These are phyloP conservation scores for Zymoseptoria brevis DNA, from an alignment of 2,329 filamentous ascomycete genomes.

Conservation along the genomic window DNA sequence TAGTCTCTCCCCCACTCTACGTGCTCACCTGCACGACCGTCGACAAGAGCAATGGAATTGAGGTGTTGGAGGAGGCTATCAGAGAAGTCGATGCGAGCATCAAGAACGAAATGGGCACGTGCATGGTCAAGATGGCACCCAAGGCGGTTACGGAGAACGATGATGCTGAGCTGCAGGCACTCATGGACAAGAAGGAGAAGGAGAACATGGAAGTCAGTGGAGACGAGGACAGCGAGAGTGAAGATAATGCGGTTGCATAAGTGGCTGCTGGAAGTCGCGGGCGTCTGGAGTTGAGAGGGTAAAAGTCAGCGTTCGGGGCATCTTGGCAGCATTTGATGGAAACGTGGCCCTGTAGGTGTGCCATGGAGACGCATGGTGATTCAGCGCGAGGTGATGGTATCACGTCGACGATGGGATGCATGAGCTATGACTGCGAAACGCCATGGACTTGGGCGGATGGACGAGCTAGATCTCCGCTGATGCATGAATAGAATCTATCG, in stretches of 20 bases:
- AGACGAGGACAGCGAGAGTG: slow-evolving; percentile 92
- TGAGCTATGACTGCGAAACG: not conserved
- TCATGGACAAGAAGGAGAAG: slow-evolving; percentile 98
- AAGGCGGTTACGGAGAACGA: slow-evolving; percentile 99
- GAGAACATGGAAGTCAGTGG: slow-evolving; percentile 98
- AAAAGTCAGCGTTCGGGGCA: not conserved
- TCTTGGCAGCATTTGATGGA: not conserved
- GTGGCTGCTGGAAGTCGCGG: slow-evolving; percentile 8
- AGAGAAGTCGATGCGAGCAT: slow-evolving; percentile 78
- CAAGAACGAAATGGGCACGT: slow-evolving; percentile 59
- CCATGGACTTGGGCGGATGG: not conserved
- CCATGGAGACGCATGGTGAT: not conserved
- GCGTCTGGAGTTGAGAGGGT: slow-evolving; percentile 11
- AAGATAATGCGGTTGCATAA: slow-evolving; percentile 59
- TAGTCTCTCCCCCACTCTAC: slow-evolving; percentile 95
- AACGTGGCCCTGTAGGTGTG: too few species aligned
- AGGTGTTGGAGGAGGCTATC: slow-evolving; percentile 80
- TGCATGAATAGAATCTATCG: not conserved
- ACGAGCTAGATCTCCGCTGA: not conserved
- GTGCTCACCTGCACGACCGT: slow-evolving; percentile 92
- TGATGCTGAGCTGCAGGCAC: slow-evolving; percentile 88
- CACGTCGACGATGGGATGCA: not conserved
- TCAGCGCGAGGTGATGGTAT: not conserved
- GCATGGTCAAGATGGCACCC: slow-evolving; percentile 93
- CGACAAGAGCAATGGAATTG: slow-evolving; percentile 83